Percentiles rank a stretch among this genome's conserved stretches.
Evolutionary conservation across 1,284 basidiomycete species (phyloP).

Genomic region (Wallemia mellicola): DNA sequence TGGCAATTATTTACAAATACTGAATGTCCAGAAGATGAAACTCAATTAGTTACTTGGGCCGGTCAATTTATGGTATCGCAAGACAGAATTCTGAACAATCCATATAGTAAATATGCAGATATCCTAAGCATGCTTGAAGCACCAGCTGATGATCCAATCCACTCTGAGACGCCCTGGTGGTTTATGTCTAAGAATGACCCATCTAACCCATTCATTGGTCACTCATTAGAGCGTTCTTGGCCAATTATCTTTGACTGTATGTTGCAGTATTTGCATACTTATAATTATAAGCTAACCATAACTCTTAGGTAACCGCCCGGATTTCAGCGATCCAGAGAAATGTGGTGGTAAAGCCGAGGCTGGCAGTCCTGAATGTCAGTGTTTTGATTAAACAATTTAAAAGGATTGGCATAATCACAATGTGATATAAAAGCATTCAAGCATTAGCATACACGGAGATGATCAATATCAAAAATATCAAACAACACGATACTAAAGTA

Average conservation of each 20-base stretch:
- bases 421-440: neutral
- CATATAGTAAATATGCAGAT: slow-evolving; percentile 8
- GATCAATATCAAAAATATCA: neutral
- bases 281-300: neutral
- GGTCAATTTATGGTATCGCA: slow-evolving; percentile 14
- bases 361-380: neutral
- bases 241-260: slow-evolving; percentile 12
- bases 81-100: slow-evolving; percentile 9
- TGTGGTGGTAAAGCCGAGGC: neutral
- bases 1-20: slow-evolving; percentile 9
- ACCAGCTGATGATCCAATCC: slow-evolving; percentile 12
- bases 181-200: slow-evolving; percentile 3
- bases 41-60: slow-evolving; percentile 10
- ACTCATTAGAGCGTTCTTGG: slow-evolving; percentile 14
- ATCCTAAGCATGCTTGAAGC: slow-evolving; percentile 10
- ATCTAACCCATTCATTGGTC: slow-evolving; percentile 6
- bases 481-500: no score
- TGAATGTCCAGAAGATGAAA: slow-evolving; percentile 8
- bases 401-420: neutral
- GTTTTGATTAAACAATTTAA: neutral
- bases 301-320: neutral
- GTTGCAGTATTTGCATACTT: no score
- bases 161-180: slow-evolving; percentile 12
- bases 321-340: neutral
- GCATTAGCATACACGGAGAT: neutral